Base-by-base conservation (phyloP, 148 eudicot genomes). In the Suaeda aralocaspica region DNA sequence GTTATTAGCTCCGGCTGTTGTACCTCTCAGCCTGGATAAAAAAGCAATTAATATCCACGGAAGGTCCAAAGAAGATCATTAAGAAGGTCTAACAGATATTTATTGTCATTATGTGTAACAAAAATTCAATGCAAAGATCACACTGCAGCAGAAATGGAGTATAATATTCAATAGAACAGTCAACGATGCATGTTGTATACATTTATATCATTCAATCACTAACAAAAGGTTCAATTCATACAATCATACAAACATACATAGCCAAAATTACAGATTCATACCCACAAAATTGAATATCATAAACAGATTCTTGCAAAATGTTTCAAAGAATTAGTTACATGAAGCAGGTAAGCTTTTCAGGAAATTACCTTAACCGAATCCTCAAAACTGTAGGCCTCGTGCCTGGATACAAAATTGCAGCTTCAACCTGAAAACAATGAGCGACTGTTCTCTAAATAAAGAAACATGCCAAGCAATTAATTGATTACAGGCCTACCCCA, bases 401-500 rank as follows among this genome's bases (percentile, higher is more conserved):
- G 48, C 98, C 98, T 30, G 98, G 96, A 71, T 93, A 93, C 78
- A 93, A 33, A 69, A 90, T 77, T 36, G 98, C 98, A 77, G 96
- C 92, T 81, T 93, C 96, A 74, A 93, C 96, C 98, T 93, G 82
- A 63, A 74, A 81, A 56, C 30, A 56, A 76, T 51, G 29, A 46
- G 62, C 6, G 49, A 45, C 31, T 9, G 34, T 15, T 41, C 56
- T 26, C 31, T 29, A 56, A 25, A 1, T 26, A 14, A 50, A 1
- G 28, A 52, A 30, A 59, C 62, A 60, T 50, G 29, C 9, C 25
- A 66, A 18, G 55, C 16, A 25, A 63, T 41, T 42, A 42, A 22
- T 3, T 39, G 5, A 10, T 36, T 26, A 4, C 45, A 36, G 15
- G 57, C 45, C 57, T 19, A 36, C 12, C 60, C n/a, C 49, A 33